Conservation (phyloP, 352 stramenopile genomes). For the Pythium sukuiense region DNA sequence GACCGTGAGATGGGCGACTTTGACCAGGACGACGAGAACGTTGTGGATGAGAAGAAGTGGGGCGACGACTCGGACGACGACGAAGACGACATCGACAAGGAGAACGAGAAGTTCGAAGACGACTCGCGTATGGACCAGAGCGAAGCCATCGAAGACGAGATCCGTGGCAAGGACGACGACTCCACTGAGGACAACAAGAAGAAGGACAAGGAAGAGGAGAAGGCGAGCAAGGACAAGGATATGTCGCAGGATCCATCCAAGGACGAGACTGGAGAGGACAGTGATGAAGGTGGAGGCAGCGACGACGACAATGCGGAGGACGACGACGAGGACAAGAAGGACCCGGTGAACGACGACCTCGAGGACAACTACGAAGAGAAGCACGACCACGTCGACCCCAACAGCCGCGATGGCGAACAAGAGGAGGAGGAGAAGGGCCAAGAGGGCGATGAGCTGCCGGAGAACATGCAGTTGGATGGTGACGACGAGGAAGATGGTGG, state of each 20-base stretch:
- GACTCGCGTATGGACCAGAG: constrained; percentile 76
- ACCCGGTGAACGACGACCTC: constrained; percentile 83
- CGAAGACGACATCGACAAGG: constrained; percentile 94
- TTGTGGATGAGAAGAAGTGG: constrained; percentile 99
- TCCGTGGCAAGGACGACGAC: constrained; percentile 80
- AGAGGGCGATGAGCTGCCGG: constrained; percentile 70
- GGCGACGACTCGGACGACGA: constrained; percentile 91
- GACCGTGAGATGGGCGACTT: constrained; percentile 99
- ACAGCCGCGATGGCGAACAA: constrained; percentile 35
- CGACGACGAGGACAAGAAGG: constrained; percentile 47
- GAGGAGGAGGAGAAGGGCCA: constrained; percentile 54
- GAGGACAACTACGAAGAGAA: constrained; percentile 68
- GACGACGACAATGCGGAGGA: constrained; percentile 69
- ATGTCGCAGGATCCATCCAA: constrained; percentile 60
- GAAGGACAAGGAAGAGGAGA: constrained; percentile 82
- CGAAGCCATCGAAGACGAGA: constrained; percentile 85
- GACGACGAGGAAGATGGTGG: constrained; percentile 47
- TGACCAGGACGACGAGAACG: constrained; percentile 95
- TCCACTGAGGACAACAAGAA: constrained; percentile 57
- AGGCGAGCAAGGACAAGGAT: constrained; percentile 60
- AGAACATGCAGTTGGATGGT: constrained; percentile 90
- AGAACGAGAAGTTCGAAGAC: constrained; percentile 94
- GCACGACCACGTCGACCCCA: constrained; percentile 39
- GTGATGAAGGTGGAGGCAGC: constrained; percentile 43
- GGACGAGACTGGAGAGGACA: constrained; percentile 45